Conservation (phyloP, 805 yeast species). For the Scheffersomyces stipitis region DNA sequence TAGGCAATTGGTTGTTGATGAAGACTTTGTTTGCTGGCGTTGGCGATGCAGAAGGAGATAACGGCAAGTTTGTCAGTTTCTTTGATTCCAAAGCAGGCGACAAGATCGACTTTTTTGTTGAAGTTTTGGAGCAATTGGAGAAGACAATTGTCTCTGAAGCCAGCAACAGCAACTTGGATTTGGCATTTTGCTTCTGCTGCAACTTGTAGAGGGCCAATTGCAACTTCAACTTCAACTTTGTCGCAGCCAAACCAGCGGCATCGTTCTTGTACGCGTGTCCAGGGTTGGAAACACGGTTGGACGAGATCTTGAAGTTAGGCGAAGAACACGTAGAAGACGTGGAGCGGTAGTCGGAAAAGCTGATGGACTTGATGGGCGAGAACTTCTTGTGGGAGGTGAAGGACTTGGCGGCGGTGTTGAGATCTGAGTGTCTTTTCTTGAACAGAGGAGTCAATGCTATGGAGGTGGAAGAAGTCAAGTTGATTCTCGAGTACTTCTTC, state of each 20-base stretch:
- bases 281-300: not conserved
- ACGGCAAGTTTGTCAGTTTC: not conserved
- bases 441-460: constrained; percentile 16
- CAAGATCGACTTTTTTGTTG: constrained; percentile 1
- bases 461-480: constrained; percentile 2
- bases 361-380: constrained; percentile 13
- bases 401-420: constrained; percentile 12
- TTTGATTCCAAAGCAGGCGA: not conserved
- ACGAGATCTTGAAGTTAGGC: not conserved
- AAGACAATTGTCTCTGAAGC: not conserved
- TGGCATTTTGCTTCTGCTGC: constrained; percentile 17
- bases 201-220: constrained; percentile 43
- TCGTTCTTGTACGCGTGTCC: constrained; percentile 17
- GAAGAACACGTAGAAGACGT: constrained; percentile 8
- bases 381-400: constrained; percentile 3
- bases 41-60: not conserved
- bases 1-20: constrained; percentile 3
- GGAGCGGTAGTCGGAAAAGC: constrained; percentile 28
- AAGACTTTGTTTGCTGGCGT: not conserved
- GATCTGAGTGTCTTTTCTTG: constrained; percentile 9
- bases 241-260: constrained; percentile 42
- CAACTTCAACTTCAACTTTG: constrained; percentile 42
- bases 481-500: constrained; percentile 1
- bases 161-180: not conserved
- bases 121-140: not conserved